Base-by-base conservation (phyloP, 2,329 filamentous ascomycete species). In the Aspergillus melleus region DNA sequence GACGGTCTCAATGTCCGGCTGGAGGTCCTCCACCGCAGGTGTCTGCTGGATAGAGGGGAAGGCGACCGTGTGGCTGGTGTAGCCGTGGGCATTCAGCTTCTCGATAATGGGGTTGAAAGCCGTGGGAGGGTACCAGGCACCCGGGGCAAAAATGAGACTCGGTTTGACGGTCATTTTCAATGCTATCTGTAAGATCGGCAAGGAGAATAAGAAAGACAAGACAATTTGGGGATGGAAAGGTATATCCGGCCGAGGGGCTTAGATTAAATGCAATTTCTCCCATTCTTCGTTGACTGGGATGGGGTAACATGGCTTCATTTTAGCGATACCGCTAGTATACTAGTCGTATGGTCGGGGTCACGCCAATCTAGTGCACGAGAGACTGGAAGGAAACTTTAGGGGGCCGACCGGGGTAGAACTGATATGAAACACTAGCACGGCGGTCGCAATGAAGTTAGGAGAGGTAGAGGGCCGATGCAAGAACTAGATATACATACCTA, bases 1-100 rank as follows among this genome's bases (percentile, higher is more conserved):
- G 16, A 79, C 67, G 26, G 74, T 72, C 0, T 69, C 56, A 11
- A 75, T 75, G 19, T 74, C 71, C 0, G 70, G 72, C n/a, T 68
- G 58, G 1, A 74, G 64, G 20, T 67, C 63, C 36, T 64, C 32
- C 0, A 72, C 63, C 1, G 54, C 53, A 1, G 60, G 65, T 24
- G 69, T 61, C 54, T 70, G 58, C 36, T 72, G 65, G 26, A 73
- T 63, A 0, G 71, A 73, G 19, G 71, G 71, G 55, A 74, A 72
- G 6, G 65, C 60, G 24, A 72, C 54, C 0, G 62, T 67, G 53
- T 68, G 64, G 49, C 64, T 66, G 39, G 26, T 63, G 52, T 70
- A 68, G 24, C 63, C 65, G 49, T 63, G 57, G 22, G 30, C 22
- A 10, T 36, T 20, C 11, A 73, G 60, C 29, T 61, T 58, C 9